Conservation (phyloP, 495 filamentous ascomycete species). For the Penicillium ucsense region DNA sequence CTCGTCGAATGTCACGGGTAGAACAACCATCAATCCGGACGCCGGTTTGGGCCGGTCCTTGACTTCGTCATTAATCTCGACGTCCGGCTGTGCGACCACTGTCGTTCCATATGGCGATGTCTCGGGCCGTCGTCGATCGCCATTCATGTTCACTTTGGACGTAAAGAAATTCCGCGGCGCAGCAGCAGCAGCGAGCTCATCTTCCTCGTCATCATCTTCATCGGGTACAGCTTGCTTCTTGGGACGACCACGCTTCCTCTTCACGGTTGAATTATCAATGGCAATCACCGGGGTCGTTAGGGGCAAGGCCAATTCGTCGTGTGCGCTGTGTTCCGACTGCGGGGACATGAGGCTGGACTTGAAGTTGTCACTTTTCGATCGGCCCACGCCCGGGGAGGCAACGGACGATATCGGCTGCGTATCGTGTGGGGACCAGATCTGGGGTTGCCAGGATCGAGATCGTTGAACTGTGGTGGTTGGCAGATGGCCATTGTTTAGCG, state of each 20-base stretch:
- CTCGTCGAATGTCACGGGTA: not conserved
- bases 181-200: conserved; percentile 21
- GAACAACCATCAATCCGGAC: not conserved
- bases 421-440: conserved; percentile 28
- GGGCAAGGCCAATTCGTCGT: conserved; percentile 24
- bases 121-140: conserved; percentile 16
- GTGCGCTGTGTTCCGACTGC: conserved; percentile 12
- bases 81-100: not conserved
- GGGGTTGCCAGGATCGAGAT: conserved; percentile 19
- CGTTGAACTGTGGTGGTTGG: conserved; percentile 10
- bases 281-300: conserved; percentile 7
- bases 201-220: conserved; percentile 20
- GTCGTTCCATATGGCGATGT: conserved; percentile 10
- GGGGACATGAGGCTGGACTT: conserved; percentile 4
- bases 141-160: conserved; percentile 1
- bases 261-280: conserved; percentile 13
- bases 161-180: conserved; percentile 4
- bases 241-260: conserved; percentile 25
- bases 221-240: conserved; percentile 22
- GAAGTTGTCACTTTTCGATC: conserved; percentile 18
- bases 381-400: conserved; percentile 11
- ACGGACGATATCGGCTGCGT: conserved; percentile 34
- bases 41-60: not conserved
- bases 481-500: not conserved
- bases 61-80: conserved; percentile 3